Evolutionary conservation across 2,329 filamentous ascomycete genomes (phyloP), one percentile per base, ranked within the genome.

Genomic region (Penicillium verrucosum): DNA sequence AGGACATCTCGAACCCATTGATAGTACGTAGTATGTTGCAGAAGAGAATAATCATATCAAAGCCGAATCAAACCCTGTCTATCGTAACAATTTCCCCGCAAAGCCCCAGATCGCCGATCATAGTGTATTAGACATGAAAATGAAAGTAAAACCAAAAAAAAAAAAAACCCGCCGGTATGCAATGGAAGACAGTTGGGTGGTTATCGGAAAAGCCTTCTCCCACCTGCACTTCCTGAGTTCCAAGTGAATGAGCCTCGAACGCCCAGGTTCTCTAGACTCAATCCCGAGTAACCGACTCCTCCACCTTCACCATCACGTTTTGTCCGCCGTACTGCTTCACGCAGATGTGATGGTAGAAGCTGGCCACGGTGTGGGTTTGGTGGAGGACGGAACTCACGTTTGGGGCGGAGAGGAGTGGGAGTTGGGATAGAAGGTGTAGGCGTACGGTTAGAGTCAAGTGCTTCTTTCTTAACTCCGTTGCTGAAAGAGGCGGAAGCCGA

Each of bases 271-370:
- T 73, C 74, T 66, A 78, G 69, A 66, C 79, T 81, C 58, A 78
- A 60, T 6, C 78, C 78, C 0, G 75, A 74, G 58, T 79, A 77
- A 2, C 79, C 79, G 4, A 78, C 78, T 16, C 77, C 77, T 7
- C 75, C 78, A 34, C 78, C 76, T 60, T 81, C 79, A 5, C 76
- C 73, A 58, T 78, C 75, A n/a, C 75, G 74, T 63, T 78, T 80
- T 57, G 78, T 78, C 47, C 79, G 73, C 49, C 79, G 71, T 23
- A 80, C 61, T 4, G 79, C 79, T 61, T 81, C 79, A 41, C 79
- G 74, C n/a, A 81, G 63, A 64, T 81, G 79, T 42, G 78, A 70
- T 4, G 79, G 79, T 12, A 81, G 68, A 30, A 81, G 69, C 43
- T 78, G 78, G 3, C 77, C 77, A 12, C 74, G 75, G 59, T 80